Evolutionary conservation across 2,329 filamentous ascomycete species (phyloP).

Genomic region (Myotisia sp.): DNA sequence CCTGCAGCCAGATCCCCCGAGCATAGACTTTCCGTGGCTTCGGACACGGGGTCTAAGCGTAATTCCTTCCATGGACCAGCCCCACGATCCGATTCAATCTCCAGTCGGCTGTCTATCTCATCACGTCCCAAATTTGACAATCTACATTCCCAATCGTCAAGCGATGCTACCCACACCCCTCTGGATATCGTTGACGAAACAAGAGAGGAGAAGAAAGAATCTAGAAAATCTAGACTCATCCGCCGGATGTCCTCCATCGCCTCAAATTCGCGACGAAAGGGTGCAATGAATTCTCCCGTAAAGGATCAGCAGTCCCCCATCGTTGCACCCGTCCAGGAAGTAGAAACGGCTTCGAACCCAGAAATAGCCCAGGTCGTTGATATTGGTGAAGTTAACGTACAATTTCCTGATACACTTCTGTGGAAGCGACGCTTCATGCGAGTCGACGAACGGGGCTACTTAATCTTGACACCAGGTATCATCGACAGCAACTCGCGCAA

Average conservation of each 20-base stretch:
- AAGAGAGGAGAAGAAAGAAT: constrained; percentile 40
- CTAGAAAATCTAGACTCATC: constrained; percentile 47
- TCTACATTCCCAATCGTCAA: constrained; percentile 18
- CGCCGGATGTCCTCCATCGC: constrained; percentile 51
- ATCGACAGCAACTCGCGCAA: constrained; percentile 44
- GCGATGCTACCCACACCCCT: constrained; percentile 21
- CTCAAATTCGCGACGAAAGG: constrained; percentile 36
- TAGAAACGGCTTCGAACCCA: constrained; percentile 16
- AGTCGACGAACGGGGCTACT: constrained; percentile 67
- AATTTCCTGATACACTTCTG: constrained; percentile 87
- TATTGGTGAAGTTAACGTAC: constrained; percentile 85
- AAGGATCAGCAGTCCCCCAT: constrained; percentile 26
- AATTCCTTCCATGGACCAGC: constrained; percentile 24
- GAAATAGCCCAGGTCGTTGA: constrained; percentile 44
- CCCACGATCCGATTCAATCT: constrained; percentile 25
- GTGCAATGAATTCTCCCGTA: constrained; percentile 24
- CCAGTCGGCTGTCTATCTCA: constrained; percentile 27
- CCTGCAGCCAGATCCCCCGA: constrained; percentile 18
- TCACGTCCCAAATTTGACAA: constrained; percentile 26
- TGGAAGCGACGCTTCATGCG: constrained; percentile 90
- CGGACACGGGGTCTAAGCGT: constrained; percentile 23
- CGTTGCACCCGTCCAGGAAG: constrained; percentile 15
- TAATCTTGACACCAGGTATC: constrained; percentile 62
- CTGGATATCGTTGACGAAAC: constrained; percentile 21
- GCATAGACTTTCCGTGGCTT: constrained; percentile 28